phyloP scores from a whole-genome alignment of 129 eudicot genomes.

The Gnaphalium uliginosum region DNA sequence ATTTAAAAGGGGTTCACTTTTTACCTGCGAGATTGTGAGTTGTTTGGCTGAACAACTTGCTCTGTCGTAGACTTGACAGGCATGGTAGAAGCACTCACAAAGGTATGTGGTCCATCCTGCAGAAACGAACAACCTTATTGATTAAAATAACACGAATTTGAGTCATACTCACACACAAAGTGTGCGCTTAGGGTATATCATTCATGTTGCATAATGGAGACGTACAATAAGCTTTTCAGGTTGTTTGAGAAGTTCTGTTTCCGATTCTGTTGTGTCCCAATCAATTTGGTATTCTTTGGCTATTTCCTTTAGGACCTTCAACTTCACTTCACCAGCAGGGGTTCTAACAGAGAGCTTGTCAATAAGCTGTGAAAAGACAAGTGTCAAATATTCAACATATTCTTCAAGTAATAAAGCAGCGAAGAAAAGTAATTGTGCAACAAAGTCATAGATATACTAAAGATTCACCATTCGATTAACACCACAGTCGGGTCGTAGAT shows the following conservation, averaged over 20 bases:
- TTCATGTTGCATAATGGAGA: conserved; percentile 16
- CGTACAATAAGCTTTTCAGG: conserved; percentile 84
- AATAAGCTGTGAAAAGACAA: conserved; percentile 60
- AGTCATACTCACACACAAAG: background rate
- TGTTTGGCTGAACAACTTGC: conserved; percentile 50
- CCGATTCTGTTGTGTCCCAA: conserved; percentile 93
- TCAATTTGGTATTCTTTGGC: conserved; percentile 93
- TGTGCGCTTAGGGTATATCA: background rate
- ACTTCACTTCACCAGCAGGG: conserved; percentile 84
- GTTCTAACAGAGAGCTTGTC: conserved; percentile 95
- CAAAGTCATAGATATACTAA: background rate
- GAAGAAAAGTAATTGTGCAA: background rate
- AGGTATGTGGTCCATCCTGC: conserved; percentile 81
- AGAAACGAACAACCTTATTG: conserved; percentile 2
- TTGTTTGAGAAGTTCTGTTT: conserved; percentile 84
- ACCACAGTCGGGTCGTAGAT: conserved; percentile 88
- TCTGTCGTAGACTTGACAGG: conserved; percentile 55
- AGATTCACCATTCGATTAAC: conserved; percentile 79
- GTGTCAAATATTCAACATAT: background rate
- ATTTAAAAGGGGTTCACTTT: background rate
- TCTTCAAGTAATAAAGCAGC: background rate
- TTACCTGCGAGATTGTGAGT: conserved; percentile 26
- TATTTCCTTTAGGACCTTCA: conserved; percentile 87
- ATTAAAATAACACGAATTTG: conserved; percentile 11
- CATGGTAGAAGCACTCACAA: conserved; percentile 77